Evolutionary conservation across 495 filamentous ascomycete species (phyloP).

Genomic region (Hyaloscypha variabilis): DNA sequence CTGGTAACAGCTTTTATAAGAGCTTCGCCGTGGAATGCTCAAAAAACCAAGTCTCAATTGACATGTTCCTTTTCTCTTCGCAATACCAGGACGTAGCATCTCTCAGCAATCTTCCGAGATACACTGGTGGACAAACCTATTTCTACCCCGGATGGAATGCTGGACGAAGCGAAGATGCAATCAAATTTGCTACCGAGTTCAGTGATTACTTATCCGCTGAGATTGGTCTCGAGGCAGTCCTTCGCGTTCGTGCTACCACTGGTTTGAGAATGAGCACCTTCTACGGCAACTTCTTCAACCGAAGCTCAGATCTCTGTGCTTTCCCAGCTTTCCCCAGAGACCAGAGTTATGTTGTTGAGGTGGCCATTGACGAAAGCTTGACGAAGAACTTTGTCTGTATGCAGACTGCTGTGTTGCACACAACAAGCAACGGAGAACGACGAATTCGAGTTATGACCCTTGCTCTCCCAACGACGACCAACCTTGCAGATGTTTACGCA

Average conservation of each 20-base stretch:
- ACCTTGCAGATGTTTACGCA: conserved; percentile 87
- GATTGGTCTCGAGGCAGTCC: conserved; percentile 94
- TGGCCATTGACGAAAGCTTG: conserved; percentile 94
- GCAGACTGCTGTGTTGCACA: conserved; percentile 96
- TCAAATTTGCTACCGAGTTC: conserved; percentile 96
- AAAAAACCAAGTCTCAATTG: conserved; percentile 96
- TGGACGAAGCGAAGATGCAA: conserved; percentile 86
- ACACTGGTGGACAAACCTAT: conserved; percentile 97
- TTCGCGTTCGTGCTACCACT: conserved; percentile 92
- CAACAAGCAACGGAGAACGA: conserved; percentile 95
- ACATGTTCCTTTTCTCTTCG: conserved; percentile 98
- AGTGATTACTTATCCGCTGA: conserved; percentile 94
- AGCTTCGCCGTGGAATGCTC: conserved; percentile 98
- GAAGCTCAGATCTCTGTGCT: conserved; percentile 93
- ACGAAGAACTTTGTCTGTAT: conserved; percentile 93
- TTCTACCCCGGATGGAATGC: conserved; percentile 99
- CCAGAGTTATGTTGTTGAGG: conserved; percentile 98
- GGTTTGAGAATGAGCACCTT: conserved; percentile 96
- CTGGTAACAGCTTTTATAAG: conserved; percentile 95
- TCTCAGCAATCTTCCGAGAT: conserved; percentile 89
- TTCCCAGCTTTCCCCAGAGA: conserved; percentile 98
- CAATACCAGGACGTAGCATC: conserved; percentile 98
- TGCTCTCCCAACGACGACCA: conserved; percentile 88
- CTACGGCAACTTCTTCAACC: conserved; percentile 99
- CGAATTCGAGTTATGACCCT: conserved; percentile 94